phyloP scores from a whole-genome alignment of 441 rosid genomes.

The Pelargonium cotyledonis region DNA sequence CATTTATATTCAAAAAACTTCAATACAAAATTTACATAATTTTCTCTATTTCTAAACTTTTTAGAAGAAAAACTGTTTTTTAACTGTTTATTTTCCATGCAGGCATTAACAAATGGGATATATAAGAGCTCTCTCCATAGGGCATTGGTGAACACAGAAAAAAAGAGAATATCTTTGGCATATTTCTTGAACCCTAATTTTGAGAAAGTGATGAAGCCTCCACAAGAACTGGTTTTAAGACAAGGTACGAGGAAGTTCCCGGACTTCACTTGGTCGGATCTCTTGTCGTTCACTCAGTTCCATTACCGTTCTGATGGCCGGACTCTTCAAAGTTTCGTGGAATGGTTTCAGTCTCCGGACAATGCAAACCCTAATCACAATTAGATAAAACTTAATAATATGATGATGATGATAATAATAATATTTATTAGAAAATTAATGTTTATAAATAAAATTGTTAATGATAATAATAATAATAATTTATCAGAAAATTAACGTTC shows the following conservation, averaged over 20 bases:
- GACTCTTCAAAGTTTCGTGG: conserved; percentile 40
- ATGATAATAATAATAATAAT: too few relatives aligned
- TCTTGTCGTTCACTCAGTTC: conserved; percentile 40
- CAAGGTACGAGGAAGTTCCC: conserved; percentile 33
- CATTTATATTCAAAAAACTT: too few relatives aligned
- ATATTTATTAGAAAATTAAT: too few relatives aligned
- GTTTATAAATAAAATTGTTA: too few relatives aligned
- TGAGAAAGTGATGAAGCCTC: conserved; percentile 42
- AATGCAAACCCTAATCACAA: too few relatives aligned
- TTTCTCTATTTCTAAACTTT: too few relatives aligned
- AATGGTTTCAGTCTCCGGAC: too few relatives aligned
- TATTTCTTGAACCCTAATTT: conserved; percentile 44
- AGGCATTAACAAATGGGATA: conserved; percentile 48
- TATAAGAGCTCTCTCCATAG: conserved; percentile 51
- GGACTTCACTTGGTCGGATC: conserved; percentile 50
- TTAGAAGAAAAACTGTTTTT: too few relatives aligned
- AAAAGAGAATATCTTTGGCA: conserved; percentile 38
- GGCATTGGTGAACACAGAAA: conserved; percentile 37
- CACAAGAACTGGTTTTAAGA: conserved; percentile 19
- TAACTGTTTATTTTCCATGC: not conserved
- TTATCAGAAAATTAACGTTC: too few relatives aligned
- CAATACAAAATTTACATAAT: too few relatives aligned
- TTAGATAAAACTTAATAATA: too few relatives aligned
- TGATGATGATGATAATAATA: too few relatives aligned
- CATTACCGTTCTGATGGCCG: conserved; percentile 40